A percentile compares a stretch with the other conserved stretches of the same genome.
These are phyloP conservation scores for Aspergillaceae sp. DNA, from an alignment of 2,329 filamentous ascomycete genomes.

Conservation along the genomic window DNA sequence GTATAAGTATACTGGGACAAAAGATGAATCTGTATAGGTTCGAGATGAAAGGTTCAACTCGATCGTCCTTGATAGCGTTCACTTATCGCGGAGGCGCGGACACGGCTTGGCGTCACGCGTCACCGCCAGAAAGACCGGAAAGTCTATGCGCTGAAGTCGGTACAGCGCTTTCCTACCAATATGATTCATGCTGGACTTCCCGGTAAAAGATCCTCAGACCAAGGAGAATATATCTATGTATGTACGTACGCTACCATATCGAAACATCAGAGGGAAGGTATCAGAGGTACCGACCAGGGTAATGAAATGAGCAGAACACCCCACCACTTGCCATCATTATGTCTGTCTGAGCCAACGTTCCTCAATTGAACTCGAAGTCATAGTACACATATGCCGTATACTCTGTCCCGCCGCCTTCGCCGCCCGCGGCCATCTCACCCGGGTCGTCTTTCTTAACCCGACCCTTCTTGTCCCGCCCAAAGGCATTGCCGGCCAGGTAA, in stretches of 20 bases:
- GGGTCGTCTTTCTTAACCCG: slow-evolving; percentile 85
- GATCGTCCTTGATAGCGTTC: not conserved
- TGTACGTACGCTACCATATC: not conserved
- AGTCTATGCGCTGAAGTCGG: not conserved
- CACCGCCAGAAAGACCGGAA: not conserved
- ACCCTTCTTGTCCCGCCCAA: slow-evolving; percentile 88
- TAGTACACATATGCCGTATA: slow-evolving; percentile 98
- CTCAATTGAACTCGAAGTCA: slow-evolving; percentile 67
- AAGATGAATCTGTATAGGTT: not conserved
- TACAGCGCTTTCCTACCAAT: not conserved
- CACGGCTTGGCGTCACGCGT: slow-evolving; percentile 1
- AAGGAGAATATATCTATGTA: not conserved
- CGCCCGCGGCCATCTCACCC: slow-evolving; percentile 72
- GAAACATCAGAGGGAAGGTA: not conserved
- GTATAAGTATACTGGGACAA: not conserved
- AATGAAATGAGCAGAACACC: not conserved
- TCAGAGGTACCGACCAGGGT: not conserved
- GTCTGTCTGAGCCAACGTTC: not conserved
- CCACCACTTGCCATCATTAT: not conserved
- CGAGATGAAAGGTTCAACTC: not conserved
- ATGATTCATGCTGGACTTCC: not conserved
- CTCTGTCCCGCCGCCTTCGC: slow-evolving; percentile 62
- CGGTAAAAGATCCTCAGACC: not conserved
- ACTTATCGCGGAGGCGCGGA: not conserved
- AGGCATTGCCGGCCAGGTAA: slow-evolving; percentile 89